Conservation (phyloP, 768 basidiomycete species). For the Thelephora ganbajun region DNA sequence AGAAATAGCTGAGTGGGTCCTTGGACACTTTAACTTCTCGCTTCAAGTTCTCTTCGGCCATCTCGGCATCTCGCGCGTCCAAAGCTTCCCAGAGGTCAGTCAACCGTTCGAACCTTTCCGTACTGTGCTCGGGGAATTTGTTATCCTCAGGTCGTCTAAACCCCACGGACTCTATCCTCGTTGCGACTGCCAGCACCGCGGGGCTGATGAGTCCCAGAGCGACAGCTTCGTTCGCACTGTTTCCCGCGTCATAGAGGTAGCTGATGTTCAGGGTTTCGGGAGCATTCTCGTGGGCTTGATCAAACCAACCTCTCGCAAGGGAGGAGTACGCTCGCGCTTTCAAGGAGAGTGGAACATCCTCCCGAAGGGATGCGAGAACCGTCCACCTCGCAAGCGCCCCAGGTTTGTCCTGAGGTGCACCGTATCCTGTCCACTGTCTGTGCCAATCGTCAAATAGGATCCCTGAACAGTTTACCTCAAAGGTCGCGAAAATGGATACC, state of each 20-base stretch:
- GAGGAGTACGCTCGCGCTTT: no score
- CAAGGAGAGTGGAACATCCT: no score
- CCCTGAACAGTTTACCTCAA: no score
- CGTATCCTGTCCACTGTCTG: no score
- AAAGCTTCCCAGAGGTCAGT: slow-evolving; percentile 4
- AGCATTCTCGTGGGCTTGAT: no score
- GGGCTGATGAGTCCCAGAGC: slow-evolving; percentile 5
- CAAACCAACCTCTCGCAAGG: no score
- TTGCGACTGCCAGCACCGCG: slow-evolving; percentile 3
- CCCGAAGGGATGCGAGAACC: no score
- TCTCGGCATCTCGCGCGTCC: slow-evolving; percentile 4
- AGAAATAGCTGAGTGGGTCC: slow-evolving; percentile 6
- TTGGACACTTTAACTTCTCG: slow-evolving; percentile 4
- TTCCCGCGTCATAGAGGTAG: slow-evolving; percentile 3
- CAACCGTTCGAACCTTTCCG: slow-evolving; percentile 2
- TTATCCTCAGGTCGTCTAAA: neutral
- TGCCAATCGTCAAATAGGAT: no score
- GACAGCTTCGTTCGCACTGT: slow-evolving; percentile 4
- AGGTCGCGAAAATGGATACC: no score
- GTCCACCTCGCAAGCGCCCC: no score
- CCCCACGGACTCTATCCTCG: neutral
- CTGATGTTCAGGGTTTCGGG: neutral
- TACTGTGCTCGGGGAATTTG: neutral
- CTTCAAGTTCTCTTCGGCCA: slow-evolving; percentile 1
- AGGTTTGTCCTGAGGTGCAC: no score